Evolutionary conservation across 768 basidiomycete genomes (phyloP), one percentile per base, ranked within the genome.

Genomic region (Suillus plorans): DNA sequence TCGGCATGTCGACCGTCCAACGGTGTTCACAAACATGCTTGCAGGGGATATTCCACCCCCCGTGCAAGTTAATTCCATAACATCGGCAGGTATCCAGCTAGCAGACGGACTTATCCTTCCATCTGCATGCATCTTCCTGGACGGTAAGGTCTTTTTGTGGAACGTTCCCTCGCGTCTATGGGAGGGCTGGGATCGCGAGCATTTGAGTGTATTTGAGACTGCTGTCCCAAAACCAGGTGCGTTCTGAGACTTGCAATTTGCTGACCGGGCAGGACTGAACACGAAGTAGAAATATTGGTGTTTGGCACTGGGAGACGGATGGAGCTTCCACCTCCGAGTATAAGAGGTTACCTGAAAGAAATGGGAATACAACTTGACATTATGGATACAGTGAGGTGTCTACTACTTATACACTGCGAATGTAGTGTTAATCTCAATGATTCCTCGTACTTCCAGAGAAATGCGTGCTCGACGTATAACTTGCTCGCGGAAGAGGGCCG

Each of bases 391-490:
- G 90, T 91, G 64, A 37, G 86, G 28, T 37, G 36, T 57, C 65
- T 36, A 62, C 41, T 60, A 37, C 39, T 31, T 2, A 31, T 39
- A 31, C 53, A 20, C 12, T 64, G 47, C 41, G 25, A 39, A 10
- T n/a, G 53, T n/a, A 31, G 22, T 20, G 22, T 45, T 20, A 39
- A 22, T 28, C 37, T 37, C 39, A 41, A 61, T 57, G 18, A 28
- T 22, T 13, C 10, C 18, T 41, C 39, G 12, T 42, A 42, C 58
- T 31, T 28, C 25, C 55, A 92, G 95, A 81, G 93, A 71, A 97
- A 96, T 73, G 97, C 96, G 20, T 95, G 94, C 70, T 90, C 96
- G 34, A 98, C 97, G 0, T 99, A 95, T 77, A 98, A 99, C 75
- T 75, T 99, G 28, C 82, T 99, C 55, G 78, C 90, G 0, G 97